Base-by-base conservation (phyloP, 441 rosid genomes). In the Aquilaria agallochum region DNA sequence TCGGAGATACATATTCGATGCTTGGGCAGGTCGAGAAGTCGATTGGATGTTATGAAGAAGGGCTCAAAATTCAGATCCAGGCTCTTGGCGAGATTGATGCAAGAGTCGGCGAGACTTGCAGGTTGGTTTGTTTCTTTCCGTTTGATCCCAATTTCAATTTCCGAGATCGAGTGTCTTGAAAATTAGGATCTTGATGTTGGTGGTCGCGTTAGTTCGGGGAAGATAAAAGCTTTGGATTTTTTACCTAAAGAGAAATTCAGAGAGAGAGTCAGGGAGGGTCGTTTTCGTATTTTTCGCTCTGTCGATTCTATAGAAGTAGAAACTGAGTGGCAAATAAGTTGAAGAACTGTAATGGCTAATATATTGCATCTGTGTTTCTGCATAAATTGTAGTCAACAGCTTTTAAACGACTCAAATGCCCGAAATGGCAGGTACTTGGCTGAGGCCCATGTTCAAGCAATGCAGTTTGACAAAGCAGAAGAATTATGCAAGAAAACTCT, bases 41-140 rank as follows among this genome's bases (percentile, higher is more conserved):
- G 9, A 92, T 95, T 60, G 80, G 76, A 14, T 80, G 85, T 44
- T 95, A 95, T 50, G 98, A 90, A 60, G 85, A 92, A 53, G 99
- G 99, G 42, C 81, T 95, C 56, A 84, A 83, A 85, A 88, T 92
- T 74, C 99, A 95, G 93, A 92, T 88, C 84, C 87, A 85, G 70
- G 84, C 97, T 5, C 64, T 95, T 9, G 99, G 97, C 8, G 98
- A 95, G 55, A 88, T 87, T 0, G 99, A 91, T 86, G 88, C 96
- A 31, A 78, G 99, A 69, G 99, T 95, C 56, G 99, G 97, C 49
- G 99, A 95, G 80, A 95, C 98, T 78, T 95, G 97, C 98, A 88
- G 99, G 99, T 95, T 46, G 13, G 53, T 33, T 64, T 11, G 4
- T 58, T 34, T 53, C 56, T 20, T 55, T 31, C 44, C 5, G 13